These are phyloP conservation scores for Pelargonium myrrhifolium DNA, from an alignment of 441 rosid genomes.

Conservation along the genomic window DNA sequence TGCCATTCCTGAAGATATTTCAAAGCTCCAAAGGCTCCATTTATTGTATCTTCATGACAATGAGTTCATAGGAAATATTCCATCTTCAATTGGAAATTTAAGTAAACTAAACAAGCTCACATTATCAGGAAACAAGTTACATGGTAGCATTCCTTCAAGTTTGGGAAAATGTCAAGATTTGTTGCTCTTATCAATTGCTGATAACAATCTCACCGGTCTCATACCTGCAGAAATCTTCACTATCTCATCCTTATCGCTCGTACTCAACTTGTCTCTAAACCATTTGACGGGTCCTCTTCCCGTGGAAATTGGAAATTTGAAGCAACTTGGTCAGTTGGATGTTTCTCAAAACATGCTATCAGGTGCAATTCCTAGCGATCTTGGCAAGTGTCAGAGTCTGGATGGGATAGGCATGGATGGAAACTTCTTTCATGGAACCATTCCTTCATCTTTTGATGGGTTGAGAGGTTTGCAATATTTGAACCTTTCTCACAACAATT, in stretches of 20 bases:
- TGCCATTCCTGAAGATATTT: neutral
- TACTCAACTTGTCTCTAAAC: neutral
- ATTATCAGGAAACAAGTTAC: constrained; percentile 4
- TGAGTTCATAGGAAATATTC: constrained; percentile 14
- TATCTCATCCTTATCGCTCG: neutral
- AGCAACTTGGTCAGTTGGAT: neutral
- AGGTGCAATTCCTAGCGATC: constrained; percentile 17
- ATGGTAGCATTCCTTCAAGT: constrained; percentile 16
- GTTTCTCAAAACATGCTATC: constrained; percentile 15
- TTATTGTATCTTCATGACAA: neutral
- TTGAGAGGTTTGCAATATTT: constrained; percentile 16
- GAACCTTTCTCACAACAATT: constrained; percentile 20
- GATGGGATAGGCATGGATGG: constrained; percentile 15
- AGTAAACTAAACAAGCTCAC: neutral
- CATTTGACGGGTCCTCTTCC: constrained; percentile 17
- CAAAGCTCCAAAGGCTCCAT: constrained; percentile 1
- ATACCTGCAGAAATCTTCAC: constrained; percentile 13
- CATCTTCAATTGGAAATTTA: constrained; percentile 17
- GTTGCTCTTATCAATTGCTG: constrained; percentile 9
- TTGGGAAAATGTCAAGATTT: constrained; percentile 14
- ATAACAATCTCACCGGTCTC: constrained; percentile 15
- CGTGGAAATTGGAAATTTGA: constrained; percentile 2
- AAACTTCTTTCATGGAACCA: constrained; percentile 22
- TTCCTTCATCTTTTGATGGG: constrained; percentile 12
- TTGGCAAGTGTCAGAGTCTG: constrained; percentile 15